Base-by-base conservation (phyloP, 257 asterid species). In the Euphrasia confusa region DNA sequence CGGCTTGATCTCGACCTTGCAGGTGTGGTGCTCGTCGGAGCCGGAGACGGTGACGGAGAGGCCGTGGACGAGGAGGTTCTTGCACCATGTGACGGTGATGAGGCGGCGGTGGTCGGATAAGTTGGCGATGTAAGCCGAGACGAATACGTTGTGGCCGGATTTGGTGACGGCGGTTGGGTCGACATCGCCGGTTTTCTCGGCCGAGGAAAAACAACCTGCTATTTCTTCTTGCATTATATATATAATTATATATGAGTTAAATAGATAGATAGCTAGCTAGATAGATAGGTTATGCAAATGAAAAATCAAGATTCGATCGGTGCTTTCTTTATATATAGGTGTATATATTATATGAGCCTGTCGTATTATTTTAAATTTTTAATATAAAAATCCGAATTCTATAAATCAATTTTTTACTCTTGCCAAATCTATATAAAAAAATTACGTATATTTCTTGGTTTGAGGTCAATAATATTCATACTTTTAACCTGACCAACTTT, bases 21-120 rank as follows among this genome's bases (percentile, higher is more conserved):
- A 92, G 8, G 83, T 77, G 65, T 71, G 70, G 49, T 80, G 93
- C 0, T 78, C 84, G 11, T 68, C 75, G 0, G 74, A 75, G 12
- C 95, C 95, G 54, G 80, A 81, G 0, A 92, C 86, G 4, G 97
- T 74, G 5, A 92, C 82, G 7, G 97, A 86, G 3, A 92, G 77
- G 61, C 96, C 99, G 70, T 89, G 96, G 14, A 92, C 89, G 10
- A 92, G 83, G 73, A 87, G 57, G 45, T 92, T 92, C 84, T 85
- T 92, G 94, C 93, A 86, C 99, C 99, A 92, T 10, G 97, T 89
- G 1, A 92, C 79, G 0, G 94, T 89, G 80, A 92, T 83, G 54
- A 76, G 44, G 6, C 99, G 81, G 66, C 89, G 80, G 60, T 79
- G 81, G 61, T 83, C 96, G 0, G 91, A 90, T 1, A 92, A 57